Conservation (phyloP, 2,329 filamentous ascomycete genomes). For the Botrytis fabae region DNA sequence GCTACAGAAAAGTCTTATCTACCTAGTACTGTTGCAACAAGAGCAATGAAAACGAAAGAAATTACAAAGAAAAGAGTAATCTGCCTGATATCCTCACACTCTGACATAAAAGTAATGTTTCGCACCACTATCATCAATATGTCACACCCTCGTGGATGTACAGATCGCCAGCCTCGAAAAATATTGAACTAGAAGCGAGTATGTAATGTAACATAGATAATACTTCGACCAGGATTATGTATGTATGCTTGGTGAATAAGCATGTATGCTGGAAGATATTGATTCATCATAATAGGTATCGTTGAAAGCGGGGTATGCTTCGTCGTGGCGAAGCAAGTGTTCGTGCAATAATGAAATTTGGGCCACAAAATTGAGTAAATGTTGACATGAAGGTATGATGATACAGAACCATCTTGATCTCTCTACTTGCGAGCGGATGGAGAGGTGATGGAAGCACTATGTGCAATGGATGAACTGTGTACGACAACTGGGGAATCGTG, state of each 20-base stretch:
- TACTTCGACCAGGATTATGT: constrained; percentile 32
- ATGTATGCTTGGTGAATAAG: constrained; percentile 36
- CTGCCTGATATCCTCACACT: constrained; percentile 36
- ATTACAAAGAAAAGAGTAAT: constrained; percentile 36
- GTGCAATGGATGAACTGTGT: constrained; percentile 28
- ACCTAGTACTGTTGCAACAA: constrained; percentile 32
- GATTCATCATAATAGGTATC: constrained; percentile 22
- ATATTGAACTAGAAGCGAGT: constrained; percentile 36
- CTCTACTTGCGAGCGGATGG: constrained; percentile 38
- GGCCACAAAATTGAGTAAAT: constrained; percentile 27
- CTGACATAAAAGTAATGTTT: constrained; percentile 38
- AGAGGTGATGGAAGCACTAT: constrained; percentile 31
- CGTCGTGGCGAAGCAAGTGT: constrained; percentile 26
- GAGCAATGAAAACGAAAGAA: constrained; percentile 34
- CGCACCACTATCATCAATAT: constrained; percentile 35
- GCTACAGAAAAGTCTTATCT: constrained; percentile 34
- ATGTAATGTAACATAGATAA: constrained; percentile 34
- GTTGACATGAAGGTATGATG: constrained; percentile 21
- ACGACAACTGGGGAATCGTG: constrained; percentile 39
- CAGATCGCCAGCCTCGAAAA: constrained; percentile 37
- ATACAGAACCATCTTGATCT: constrained; percentile 4
- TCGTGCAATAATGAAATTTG: constrained; percentile 26
- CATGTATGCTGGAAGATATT: constrained; percentile 33
- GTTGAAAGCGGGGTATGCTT: constrained; percentile 33
- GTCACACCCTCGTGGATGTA: constrained; percentile 36